phyloP scores from a whole-genome alignment of 2,329 filamentous ascomycete genomes.

The Fusarium brachygibbosum region DNA sequence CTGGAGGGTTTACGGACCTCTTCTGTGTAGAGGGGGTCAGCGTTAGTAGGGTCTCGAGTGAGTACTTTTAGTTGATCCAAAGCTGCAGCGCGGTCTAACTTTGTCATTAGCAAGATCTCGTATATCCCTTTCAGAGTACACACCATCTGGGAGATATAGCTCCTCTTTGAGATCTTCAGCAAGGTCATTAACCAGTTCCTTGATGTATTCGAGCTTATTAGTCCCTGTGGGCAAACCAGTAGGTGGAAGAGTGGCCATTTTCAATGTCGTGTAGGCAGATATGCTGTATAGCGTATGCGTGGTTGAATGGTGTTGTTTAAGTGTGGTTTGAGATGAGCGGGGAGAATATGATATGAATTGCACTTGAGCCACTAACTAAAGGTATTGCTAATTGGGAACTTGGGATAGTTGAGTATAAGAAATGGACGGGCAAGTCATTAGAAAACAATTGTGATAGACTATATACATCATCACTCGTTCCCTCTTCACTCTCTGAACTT shows the following conservation, averaged over 20 bases:
- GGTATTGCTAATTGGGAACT: conserved; percentile 5
- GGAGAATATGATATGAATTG: conserved; percentile 27
- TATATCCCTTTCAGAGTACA: neutral
- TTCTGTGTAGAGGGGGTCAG: conserved; percentile 87
- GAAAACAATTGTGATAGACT: neutral
- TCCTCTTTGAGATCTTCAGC: conserved; percentile 71
- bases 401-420: conserved; percentile 5
- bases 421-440: neutral
- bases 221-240: conserved; percentile 57
- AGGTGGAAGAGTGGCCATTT: conserved; percentile 37
- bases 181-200: conserved; percentile 72
- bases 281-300: neutral
- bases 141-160: conserved; percentile 71
- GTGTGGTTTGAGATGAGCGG: conserved; percentile 22
- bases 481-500: neutral
- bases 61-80: conserved; percentile 77
- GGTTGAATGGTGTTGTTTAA: conserved; percentile 12
- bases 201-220: conserved; percentile 75
- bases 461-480: neutral
- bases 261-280: conserved; percentile 11
- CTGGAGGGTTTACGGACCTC: conserved; percentile 66
- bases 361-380: conserved; percentile 36
- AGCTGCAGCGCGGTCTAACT: conserved; percentile 71
- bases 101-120: conserved; percentile 21
- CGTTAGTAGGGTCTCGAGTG: conserved; percentile 76